Evolutionary conservation across 2,329 filamentous ascomycete species (phyloP), one percentile per base, ranked within the genome.

Genomic region (Scedosporium apiospermum): DNA sequence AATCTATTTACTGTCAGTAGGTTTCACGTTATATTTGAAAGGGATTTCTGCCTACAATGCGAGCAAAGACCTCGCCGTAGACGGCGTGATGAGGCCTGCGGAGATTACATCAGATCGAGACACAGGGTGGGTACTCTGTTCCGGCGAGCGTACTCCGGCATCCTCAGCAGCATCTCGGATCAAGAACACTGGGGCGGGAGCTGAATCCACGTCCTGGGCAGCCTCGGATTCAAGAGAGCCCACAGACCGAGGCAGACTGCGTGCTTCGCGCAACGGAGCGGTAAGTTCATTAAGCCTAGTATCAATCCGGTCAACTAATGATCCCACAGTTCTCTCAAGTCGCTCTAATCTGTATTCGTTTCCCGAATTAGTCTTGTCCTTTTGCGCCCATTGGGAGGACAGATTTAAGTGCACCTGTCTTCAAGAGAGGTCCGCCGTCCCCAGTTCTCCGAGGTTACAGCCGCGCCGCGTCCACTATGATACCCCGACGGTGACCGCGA

Each of bases 121-220:
- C 14, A 1, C 57, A 6, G 57, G 44, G 3, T 30, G 51, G 23
- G 14, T 26, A 10, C 51, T 12, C 6, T 67, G 60, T 38, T 65
- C 65, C 1, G 66, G 65, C 0, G 69, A 67, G 14, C 65, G 63
- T 3, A 70, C 65, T 9, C 66, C 68, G 7, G 67, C 66, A 55
- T 70, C 67, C 0, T 66, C 68, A 1, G 67, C 68, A 18, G 69
- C 70, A 53, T 71, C 69, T n/a, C 67, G 62, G 38, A 71, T 70
- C 1, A 71, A 16, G 18, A 71, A 62, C 1, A 71, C 68, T 0
- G 70, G 70, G 2, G 69, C 68, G 1, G 66, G 64, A 6, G 67
- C 58, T 0, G 51, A 58, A n/a, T 41, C 60, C 18, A 6, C 34
- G 6, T 38, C 34, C 12, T 10, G 34, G 6, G 6, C 10, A 9